Evolutionary conservation across 331 rosid species (phyloP), one percentile per base, ranked within the genome.

Genomic region (Quercus phellos): DNA sequence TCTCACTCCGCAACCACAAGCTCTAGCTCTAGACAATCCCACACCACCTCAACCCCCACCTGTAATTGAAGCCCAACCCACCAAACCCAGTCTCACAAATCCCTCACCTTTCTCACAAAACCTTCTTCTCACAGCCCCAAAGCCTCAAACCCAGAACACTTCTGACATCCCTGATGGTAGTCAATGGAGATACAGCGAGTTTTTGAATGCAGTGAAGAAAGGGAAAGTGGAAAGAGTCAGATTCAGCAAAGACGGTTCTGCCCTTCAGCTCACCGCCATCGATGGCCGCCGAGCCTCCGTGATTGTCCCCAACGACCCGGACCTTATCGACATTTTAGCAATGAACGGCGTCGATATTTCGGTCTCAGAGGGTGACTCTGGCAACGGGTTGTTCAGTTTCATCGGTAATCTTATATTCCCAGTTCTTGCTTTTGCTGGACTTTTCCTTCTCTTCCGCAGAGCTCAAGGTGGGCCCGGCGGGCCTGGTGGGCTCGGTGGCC

Each of bases 101-200:
- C 53, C 93, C 4, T 90, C 96, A 1, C 93, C 96, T 6, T 95
- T 95, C 67, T 84, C 94, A 2, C 92, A 88, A 72, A 90, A 80
- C 56, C 85, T 93, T 18, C 86, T 87, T 61, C 83, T 93, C 42
- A 86, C 90, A 6, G 97, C 99, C 26, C 99, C 98, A 0, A 91
- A 88, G 21, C 90, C 99, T 7, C 97, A 94, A 79, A 2, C 90
- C n/a, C 93, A 79, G 76, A 24, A 77, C 30, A 32, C 78, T 19
- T 64, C 93, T 0, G 99, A 95, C 83, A 90, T 95, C 55, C 99
- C 99, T 17, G 99, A 95, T 70, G 98, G 99, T 5, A 50, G 76
- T 60, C 90, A 93, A 68, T 95, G 99, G 99, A 92, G 98, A 19
- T 95, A 95, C 91, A 93, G 98, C 81, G 98, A 95, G 76, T 95